Evolutionary conservation across 306 rosid genomes (phyloP), one percentile per base, ranked within the genome.

Genomic region (Benincasa hispida): DNA sequence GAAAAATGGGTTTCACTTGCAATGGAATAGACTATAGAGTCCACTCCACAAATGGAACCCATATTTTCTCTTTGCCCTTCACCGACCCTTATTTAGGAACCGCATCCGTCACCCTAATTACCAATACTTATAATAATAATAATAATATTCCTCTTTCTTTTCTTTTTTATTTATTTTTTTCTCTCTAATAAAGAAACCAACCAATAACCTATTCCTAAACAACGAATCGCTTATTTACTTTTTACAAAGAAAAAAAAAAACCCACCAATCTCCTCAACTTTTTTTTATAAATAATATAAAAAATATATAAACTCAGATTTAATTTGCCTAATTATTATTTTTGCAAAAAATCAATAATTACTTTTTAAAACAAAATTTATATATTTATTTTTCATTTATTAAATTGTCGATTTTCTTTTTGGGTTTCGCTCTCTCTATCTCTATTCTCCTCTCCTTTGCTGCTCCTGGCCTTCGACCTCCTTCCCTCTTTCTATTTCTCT

Each of bases 391-490:
- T 34, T 34, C 8, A 32, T 62, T 63, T 2, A 34, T 77, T 39
- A 61, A 77, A 77, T 74, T 72, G 35, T 37, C 45, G 54, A 78
- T 72, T 86, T 88, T 83, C n/a, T 51, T 80, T 83, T 87, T 87
- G 59, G 80, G 88, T 83, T 90, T 76, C 72, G 76, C 27, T 54
- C 50, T 76, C 75, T 81, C 82, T 80, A 80, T 78, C 79, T 70
- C 56, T 81, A 75, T 77, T 27, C 75, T 73, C 76, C 30, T 76
- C 74, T 47, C 58, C n/a, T 37, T 73, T 77, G 78, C 89, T 86
- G 90, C 88, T 83, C 75, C 84, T 45, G 3, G n/a, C 10, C 11
- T 83, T 72, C 86, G 80, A 74, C 82, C 87, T 83, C 62, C 73
- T 32, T 81, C 78, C 70, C 74, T 41, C 39, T 35, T 35, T 35